Conservation (phyloP, 2,329 filamentous ascomycete genomes). For the Cytospora piceicola region DNA sequence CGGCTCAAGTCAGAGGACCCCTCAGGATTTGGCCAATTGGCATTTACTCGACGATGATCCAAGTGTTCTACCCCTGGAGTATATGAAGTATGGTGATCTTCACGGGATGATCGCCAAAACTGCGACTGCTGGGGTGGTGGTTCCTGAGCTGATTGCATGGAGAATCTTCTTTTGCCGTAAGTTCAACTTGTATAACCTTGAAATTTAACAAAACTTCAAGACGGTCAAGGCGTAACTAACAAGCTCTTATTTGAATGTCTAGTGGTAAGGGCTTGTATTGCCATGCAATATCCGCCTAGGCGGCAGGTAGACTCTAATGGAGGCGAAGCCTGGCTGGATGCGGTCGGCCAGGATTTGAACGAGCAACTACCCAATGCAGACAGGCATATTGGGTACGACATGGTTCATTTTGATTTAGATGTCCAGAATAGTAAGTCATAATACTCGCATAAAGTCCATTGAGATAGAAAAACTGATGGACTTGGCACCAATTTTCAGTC, state of each 20-base stretch:
- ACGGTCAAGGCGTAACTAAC: too few species aligned
- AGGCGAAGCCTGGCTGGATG: too few species aligned
- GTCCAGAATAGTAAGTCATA: not conserved
- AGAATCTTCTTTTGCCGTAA: conserved; percentile 19
- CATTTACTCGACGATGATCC: not conserved
- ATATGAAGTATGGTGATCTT: conserved; percentile 12
- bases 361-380: not conserved
- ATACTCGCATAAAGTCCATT: too few species aligned
- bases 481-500: not conserved
- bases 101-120: not conserved
- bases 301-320: not conserved
- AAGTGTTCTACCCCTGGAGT: conserved; percentile 1
- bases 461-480: too few species aligned
- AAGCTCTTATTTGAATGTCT: not conserved
- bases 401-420: conserved; percentile 22
- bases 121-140: not conserved
- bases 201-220: too few species aligned
- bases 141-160: not conserved
- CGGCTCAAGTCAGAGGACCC: not conserved
- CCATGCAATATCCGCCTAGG: conserved; percentile 16
- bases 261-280: conserved; percentile 17
- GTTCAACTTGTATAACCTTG: too few species aligned
- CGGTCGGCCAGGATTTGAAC: too few species aligned
- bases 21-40: not conserved
- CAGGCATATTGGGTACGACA: not conserved